These are phyloP conservation scores for Silene vulgaris DNA, from an alignment of 179 eudicot genomes.

Conservation along the genomic window DNA sequence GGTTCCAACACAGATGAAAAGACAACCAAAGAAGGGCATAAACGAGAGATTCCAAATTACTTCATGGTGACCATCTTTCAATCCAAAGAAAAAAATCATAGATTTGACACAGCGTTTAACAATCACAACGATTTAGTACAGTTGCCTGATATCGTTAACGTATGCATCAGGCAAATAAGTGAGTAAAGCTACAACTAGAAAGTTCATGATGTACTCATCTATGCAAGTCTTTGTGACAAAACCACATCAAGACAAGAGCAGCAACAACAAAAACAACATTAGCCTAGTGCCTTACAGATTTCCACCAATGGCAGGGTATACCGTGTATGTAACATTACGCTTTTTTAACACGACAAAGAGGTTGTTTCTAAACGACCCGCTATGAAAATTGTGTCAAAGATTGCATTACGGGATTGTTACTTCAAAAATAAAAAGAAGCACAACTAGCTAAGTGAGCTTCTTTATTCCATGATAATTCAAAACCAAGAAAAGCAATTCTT, in stretches of 20 bases:
- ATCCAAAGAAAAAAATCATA: not conserved
- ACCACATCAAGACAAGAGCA: not conserved
- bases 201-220: not conserved
- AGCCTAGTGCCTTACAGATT: too few species aligned
- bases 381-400: too few species aligned
- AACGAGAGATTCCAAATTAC: not conserved
- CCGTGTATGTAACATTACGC: too few species aligned
- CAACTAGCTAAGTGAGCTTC: too few species aligned
- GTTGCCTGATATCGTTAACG: not conserved
- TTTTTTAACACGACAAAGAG: too few species aligned
- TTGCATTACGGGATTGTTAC: too few species aligned
- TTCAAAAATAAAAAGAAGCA: too few species aligned
- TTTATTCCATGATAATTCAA: too few species aligned
- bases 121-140: not conserved
- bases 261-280: too few species aligned
- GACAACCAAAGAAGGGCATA: not conserved
- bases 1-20: not conserved
- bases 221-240: not conserved
- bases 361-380: too few species aligned
- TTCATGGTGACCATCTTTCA: not conserved
- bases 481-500: too few species aligned
- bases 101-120: not conserved
- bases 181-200: not conserved
- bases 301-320: too few species aligned
- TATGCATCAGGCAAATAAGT: not conserved